Evolutionary conservation across 345 rosid genomes (phyloP).

Genomic region (Populus tremula): DNA sequence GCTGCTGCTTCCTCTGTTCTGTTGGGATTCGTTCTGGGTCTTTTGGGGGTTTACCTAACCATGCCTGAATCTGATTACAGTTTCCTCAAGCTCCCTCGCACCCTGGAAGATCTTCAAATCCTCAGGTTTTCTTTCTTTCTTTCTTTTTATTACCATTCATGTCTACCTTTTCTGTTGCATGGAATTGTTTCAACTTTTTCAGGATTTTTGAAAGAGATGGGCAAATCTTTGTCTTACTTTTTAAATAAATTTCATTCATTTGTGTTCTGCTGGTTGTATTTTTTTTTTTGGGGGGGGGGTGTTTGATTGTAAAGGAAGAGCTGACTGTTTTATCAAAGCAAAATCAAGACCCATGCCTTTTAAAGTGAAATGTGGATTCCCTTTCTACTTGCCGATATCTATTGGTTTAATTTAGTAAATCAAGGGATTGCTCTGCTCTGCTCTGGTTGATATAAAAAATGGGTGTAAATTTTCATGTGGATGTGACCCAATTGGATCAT

Average conservation of each 20-base stretch:
- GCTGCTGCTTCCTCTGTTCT: slow-evolving; percentile 56
- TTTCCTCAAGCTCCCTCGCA: slow-evolving; percentile 88
- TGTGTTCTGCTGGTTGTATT: neutral
- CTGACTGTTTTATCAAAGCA: neutral
- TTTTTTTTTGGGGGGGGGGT: neutral
- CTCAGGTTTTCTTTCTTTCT: slow-evolving; percentile 47
- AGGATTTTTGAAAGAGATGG: neutral
- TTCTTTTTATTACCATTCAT: neutral
- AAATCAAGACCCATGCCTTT: neutral
- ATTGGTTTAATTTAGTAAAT: neutral
- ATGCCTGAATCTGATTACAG: slow-evolving; percentile 90
- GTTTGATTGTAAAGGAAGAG: neutral
- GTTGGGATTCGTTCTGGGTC: slow-evolving; percentile 51
- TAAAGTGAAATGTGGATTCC: neutral
- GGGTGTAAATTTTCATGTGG: neutral
- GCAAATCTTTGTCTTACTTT: neutral
- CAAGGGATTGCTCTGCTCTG: neutral
- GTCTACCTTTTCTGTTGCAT: neutral
- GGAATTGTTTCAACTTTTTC: neutral
- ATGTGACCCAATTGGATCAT: neutral
- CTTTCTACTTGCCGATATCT: neutral
- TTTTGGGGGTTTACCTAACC: slow-evolving; percentile 73
- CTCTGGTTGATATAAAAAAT: neutral
- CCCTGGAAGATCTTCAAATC: slow-evolving; percentile 81
- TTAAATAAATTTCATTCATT: neutral